Conservation (phyloP, 73 alveolate species). For the Paramecium tetraurelia region DNA sequence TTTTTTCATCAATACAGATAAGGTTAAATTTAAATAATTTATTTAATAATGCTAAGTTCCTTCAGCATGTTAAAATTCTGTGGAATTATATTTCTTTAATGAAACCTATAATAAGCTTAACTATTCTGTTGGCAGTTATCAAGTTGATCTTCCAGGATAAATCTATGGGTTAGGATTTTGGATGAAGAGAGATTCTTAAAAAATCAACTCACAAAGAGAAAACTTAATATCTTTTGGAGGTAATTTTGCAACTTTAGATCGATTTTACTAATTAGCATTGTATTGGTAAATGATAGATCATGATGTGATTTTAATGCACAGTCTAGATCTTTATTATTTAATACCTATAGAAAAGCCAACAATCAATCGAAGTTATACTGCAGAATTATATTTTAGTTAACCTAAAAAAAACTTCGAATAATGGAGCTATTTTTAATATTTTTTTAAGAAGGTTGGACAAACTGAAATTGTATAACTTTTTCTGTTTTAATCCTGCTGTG, state of each 20-base stretch:
- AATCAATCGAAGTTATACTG: too few relatives aligned
- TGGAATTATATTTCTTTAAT: neutral
- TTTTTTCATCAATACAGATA: neutral
- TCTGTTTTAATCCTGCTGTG: neutral
- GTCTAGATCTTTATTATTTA: neutral
- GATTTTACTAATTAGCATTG: neutral
- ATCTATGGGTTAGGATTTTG: neutral
- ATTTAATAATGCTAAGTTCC: neutral
- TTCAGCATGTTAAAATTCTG: neutral
- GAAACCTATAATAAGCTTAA: neutral
- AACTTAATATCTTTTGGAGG: neutral
- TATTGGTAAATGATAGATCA: neutral
- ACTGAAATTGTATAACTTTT: neutral
- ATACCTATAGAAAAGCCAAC: neutral
- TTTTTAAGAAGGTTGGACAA: neutral
- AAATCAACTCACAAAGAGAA: neutral
- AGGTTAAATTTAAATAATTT: neutral
- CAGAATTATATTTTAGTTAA: neutral
- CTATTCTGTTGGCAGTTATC: neutral
- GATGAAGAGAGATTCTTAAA: neutral
- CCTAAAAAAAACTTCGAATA: neutral
- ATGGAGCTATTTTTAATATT: neutral
- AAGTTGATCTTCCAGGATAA: neutral
- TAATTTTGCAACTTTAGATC: neutral
- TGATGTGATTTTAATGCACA: neutral